A percentile compares a stretch with the other conserved stretches of the same genome.
Evolutionary conservation across 75 land plant species (phyloP).

Genomic region (Azolla pinnata): DNA sequence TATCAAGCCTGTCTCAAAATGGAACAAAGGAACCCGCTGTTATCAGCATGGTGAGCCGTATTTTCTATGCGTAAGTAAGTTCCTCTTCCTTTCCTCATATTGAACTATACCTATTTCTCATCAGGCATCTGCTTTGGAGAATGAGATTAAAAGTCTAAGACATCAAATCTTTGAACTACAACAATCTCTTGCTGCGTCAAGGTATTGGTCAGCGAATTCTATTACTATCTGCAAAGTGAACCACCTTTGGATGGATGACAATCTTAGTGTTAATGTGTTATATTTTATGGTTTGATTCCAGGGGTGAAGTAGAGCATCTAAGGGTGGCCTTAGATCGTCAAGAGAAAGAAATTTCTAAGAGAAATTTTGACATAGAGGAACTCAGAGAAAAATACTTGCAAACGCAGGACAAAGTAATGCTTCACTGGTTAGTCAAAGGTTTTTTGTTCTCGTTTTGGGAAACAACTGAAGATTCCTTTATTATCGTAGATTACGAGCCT

Average conservation of each 20-base stretch:
- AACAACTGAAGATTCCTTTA: slow-evolving; percentile 3
- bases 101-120: background rate
- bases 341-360: slow-evolving; percentile 53
- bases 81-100: background rate
- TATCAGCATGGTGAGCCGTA: slow-evolving; percentile 3
- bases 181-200: slow-evolving; percentile 46
- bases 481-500: slow-evolving; percentile 66
- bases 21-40: background rate
- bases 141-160: slow-evolving; percentile 58
- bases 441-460: background rate
- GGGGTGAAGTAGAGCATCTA: slow-evolving; percentile 64
- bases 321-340: slow-evolving; percentile 48
- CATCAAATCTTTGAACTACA: slow-evolving; percentile 56
- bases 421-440: background rate
- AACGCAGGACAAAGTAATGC: slow-evolving; percentile 71
- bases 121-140: slow-evolving; percentile 82
- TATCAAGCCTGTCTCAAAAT: background rate
- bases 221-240: background rate
- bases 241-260: background rate
- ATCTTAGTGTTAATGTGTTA: background rate
- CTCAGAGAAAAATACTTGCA: slow-evolving; percentile 62
- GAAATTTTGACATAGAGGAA: slow-evolving; percentile 43
- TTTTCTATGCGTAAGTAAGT: too few species aligned
- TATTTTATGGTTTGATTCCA: slow-evolving; percentile 23
- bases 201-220: slow-evolving; percentile 23